These are phyloP conservation scores for Diaporthe caulivora DNA, from an alignment of 2,329 filamentous ascomycete species.

Conservation along the genomic window DNA sequence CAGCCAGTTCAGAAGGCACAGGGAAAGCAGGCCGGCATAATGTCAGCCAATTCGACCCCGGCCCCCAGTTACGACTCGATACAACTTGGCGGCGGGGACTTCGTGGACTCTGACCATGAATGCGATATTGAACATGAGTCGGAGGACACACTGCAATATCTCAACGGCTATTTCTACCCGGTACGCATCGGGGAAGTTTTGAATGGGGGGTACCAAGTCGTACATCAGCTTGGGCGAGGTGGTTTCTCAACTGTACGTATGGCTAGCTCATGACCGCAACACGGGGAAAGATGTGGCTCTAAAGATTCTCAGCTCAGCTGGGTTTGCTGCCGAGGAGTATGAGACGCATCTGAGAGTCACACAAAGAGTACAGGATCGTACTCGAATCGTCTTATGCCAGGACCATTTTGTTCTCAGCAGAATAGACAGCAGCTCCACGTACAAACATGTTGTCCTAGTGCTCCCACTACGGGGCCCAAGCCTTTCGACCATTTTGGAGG, in stretches of 20 bases:
- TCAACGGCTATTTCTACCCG: conserved; percentile 54
- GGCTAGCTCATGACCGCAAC: conserved; percentile 46
- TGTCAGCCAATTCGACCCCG: conserved; percentile 5
- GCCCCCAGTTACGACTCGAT: no score
- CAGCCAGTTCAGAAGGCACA: conserved; percentile 4
- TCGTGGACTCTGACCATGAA: conserved; percentile 12
- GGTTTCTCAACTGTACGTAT: conserved; percentile 58
- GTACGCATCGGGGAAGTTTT: conserved; percentile 55
- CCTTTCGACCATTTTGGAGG: neutral
- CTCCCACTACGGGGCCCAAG: neutral
- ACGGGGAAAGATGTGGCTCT: neutral
- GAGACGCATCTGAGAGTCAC: neutral
- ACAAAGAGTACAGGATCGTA: neutral
- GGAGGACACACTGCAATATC: neutral
- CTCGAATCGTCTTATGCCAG: neutral
- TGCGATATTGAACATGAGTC: neutral
- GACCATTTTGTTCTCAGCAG: neutral
- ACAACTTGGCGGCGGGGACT: no score
- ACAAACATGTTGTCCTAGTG: neutral
- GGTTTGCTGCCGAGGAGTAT: neutral
- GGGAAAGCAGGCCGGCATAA: neutral
- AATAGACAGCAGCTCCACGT: neutral
- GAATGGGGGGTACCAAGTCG: conserved; percentile 50
- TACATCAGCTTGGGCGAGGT: conserved; percentile 57
- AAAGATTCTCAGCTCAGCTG: conserved; percentile 16